A percentile compares a stretch with the other conserved stretches of the same genome.
Conservation (phyloP, 495 filamentous ascomycete species). For the Penicillium argentinense region DNA sequence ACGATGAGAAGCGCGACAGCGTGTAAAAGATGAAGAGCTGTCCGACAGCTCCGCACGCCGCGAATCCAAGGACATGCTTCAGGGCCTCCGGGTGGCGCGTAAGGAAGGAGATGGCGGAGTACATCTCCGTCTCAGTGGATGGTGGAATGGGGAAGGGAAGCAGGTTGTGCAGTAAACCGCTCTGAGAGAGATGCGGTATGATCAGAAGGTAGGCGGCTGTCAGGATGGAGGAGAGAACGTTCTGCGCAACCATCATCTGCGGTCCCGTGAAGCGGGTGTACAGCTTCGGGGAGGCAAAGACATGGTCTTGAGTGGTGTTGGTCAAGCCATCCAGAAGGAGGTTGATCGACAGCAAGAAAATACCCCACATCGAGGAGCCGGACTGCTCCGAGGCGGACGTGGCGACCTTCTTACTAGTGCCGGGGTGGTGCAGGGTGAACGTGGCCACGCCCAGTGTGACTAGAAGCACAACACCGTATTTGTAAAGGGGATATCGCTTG, state of each 20-base stretch:
- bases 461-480: constrained; percentile 87
- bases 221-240: constrained; percentile 73
- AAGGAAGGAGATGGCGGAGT: constrained; percentile 78
- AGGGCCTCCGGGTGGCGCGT: constrained; percentile 71
- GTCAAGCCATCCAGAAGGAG: constrained; percentile 94
- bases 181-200: constrained; percentile 72
- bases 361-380: constrained; percentile 70
- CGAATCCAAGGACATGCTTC: constrained; percentile 85
- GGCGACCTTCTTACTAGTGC: constrained; percentile 67
- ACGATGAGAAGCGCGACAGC: constrained; percentile 82
- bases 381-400: constrained; percentile 42
- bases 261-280: constrained; percentile 81
- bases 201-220: constrained; percentile 74
- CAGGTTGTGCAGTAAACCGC: constrained; percentile 63
- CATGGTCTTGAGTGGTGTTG: constrained; percentile 94
- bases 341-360: constrained; percentile 86
- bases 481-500: constrained; percentile 88
- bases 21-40: constrained; percentile 99
- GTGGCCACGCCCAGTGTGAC: constrained; percentile 92
- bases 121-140: constrained; percentile 64
- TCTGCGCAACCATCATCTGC: constrained; percentile 99
- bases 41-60: constrained; percentile 87
- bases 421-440: constrained; percentile 84
- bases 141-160: constrained; percentile 60
- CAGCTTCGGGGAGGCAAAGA: constrained; percentile 62